A percentile compares a stretch with the other conserved stretches of the same genome.
phyloP scores from a whole-genome alignment of 306 rosid genomes.

The Arachis hypogaea region DNA sequence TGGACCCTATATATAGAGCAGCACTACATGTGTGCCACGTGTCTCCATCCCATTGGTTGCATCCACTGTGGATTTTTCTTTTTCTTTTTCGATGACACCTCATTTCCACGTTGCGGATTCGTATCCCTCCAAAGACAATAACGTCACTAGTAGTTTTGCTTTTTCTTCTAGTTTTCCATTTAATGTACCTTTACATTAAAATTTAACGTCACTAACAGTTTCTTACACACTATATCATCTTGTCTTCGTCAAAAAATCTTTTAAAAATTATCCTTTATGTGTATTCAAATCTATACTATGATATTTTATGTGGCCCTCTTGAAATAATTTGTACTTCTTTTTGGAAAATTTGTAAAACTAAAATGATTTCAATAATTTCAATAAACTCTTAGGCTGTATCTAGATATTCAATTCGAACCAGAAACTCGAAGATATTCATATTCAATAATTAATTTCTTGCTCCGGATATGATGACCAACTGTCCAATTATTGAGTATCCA shows the following conservation, averaged over 20 bases:
- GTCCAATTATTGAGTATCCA: not conserved
- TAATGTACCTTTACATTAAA: too few species aligned
- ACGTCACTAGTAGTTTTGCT: too few species aligned
- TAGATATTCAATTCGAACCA: not conserved
- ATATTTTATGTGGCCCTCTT: too few species aligned
- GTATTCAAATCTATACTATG: too few species aligned
- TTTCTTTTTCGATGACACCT: conserved; percentile 13
- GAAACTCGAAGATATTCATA: not conserved
- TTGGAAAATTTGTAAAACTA: too few species aligned
- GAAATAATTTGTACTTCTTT: too few species aligned
- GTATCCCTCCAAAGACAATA: not conserved
- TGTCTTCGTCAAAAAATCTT: too few species aligned
- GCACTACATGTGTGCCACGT: conserved; percentile 27
- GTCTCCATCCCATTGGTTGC: not conserved
- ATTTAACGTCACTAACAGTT: too few species aligned
- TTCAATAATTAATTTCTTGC: not conserved
- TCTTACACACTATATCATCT: too few species aligned
- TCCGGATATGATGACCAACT: not conserved
- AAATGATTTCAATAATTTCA: too few species aligned
- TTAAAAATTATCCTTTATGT: too few species aligned
- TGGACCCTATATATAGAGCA: not conserved
- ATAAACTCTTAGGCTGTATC: not conserved
- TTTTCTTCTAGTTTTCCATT: too few species aligned
- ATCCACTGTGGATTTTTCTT: not conserved
- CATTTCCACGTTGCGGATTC: conserved; percentile 32